phyloP scores from a whole-genome alignment of 1,284 basidiomycete species.

The Volvariella volvacea region DNA sequence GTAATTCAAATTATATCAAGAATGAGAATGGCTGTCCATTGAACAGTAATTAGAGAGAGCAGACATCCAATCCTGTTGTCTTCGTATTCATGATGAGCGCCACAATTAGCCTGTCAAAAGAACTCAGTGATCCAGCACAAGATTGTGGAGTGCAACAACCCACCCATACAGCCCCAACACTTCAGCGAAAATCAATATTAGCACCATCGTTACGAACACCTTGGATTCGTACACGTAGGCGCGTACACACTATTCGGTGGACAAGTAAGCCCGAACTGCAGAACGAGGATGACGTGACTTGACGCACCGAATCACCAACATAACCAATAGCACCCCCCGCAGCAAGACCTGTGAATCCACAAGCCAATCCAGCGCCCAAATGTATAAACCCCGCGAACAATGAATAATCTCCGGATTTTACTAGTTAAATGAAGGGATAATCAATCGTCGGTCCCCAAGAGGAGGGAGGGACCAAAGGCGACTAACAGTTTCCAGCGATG shows the following conservation, averaged over 20 bases:
- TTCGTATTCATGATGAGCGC: constrained; percentile 83
- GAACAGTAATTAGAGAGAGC: no score
- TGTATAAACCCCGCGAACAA: constrained; percentile 90
- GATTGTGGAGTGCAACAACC: constrained; percentile 15
- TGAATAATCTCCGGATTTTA: constrained; percentile 60
- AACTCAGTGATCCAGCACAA: constrained; percentile 4
- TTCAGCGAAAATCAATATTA: constrained; percentile 92
- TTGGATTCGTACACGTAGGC: constrained; percentile 81
- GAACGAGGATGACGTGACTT: constrained; percentile 3
- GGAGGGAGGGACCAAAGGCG: neutral
- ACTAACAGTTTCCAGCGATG: constrained; percentile 58
- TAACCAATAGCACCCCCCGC: constrained; percentile 97
- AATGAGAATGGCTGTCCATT: constrained; percentile 5
- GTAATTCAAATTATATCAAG: constrained; percentile 11
- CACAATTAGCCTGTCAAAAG: constrained; percentile 64
- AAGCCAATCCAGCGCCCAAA: constrained; percentile 89
- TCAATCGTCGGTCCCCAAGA: constrained; percentile 9
- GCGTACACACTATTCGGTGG: constrained; percentile 49
- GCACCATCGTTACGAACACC: constrained; percentile 87
- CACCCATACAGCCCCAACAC: constrained; percentile 87
- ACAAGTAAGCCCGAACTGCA: constrained; percentile 8
- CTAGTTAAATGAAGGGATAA: no score
- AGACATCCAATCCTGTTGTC: constrained; percentile 25
- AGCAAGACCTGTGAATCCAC: constrained; percentile 90
- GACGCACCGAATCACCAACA: constrained; percentile 86